These are phyloP conservation scores for Aureoboletus auriporus DNA, from an alignment of 768 basidiomycete species.

Conservation along the genomic window DNA sequence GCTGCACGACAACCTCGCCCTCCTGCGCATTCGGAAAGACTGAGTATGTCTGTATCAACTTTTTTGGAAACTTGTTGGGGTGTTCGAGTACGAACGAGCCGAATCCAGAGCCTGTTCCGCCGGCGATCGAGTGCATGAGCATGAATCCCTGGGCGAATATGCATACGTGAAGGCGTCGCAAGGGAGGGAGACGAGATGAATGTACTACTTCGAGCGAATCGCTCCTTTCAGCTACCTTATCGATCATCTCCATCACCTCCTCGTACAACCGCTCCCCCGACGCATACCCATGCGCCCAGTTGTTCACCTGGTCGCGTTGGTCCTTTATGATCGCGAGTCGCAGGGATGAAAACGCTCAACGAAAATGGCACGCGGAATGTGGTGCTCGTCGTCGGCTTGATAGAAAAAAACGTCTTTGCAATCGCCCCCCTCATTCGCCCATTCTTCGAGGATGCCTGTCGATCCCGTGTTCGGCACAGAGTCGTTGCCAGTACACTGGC, in stretches of 20 bases:
- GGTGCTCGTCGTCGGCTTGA: slow-evolving; percentile 99
- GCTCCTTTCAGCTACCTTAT: slow-evolving; percentile 95
- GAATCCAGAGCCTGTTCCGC: slow-evolving; percentile 96
- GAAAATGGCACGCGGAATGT: slow-evolving; percentile 94
- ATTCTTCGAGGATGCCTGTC: slow-evolving; percentile 95
- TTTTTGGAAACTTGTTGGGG: slow-evolving; percentile 96
- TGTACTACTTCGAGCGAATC: slow-evolving; percentile 84
- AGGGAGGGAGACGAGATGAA: too few species aligned
- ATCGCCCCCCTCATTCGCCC: slow-evolving; percentile 95
- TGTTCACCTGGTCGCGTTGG: slow-evolving; percentile 72
- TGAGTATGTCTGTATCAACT: slow-evolving; percentile 97
- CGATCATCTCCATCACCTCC: slow-evolving; percentile 98
- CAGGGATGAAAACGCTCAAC: slow-evolving; percentile 54
- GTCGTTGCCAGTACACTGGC: slow-evolving; percentile 96
- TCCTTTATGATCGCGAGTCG: not conserved
- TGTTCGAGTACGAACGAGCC: slow-evolving; percentile 98
- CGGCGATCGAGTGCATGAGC: slow-evolving; percentile 98
- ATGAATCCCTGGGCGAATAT: slow-evolving; percentile 80
- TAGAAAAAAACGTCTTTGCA: slow-evolving; percentile 99
- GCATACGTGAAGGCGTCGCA: not conserved
- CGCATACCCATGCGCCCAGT: slow-evolving; percentile 95
- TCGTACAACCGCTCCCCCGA: slow-evolving; percentile 91
- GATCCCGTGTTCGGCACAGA: slow-evolving; percentile 98
- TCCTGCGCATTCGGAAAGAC: slow-evolving; percentile 95
- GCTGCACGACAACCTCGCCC: slow-evolving; percentile 96